Evolutionary conservation across 805 yeast species (phyloP), one percentile per base, ranked within the genome.

Genomic region (Lachancea mirantina): DNA sequence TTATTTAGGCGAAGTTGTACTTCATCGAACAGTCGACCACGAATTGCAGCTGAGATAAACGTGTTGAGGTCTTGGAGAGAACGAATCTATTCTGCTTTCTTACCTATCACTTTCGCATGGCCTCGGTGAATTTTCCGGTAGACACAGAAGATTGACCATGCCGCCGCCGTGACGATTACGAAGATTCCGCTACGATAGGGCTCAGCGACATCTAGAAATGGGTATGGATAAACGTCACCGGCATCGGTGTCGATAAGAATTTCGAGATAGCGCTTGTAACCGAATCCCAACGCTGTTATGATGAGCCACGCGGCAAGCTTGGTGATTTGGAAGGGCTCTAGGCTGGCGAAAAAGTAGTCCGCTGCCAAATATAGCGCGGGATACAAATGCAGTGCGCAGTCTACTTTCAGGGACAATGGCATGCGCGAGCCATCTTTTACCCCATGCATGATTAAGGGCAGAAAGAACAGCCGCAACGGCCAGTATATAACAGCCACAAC

Each of bases 401-500:
- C 89, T 5, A 74, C 60, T 2, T 41, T 19, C 10, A 76, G 14
- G 2, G 81, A 76, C 17, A 78, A 61, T 5, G 55, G 46, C 25
- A 52, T 42, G 5, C 42, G 58, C 4, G 36, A 40, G 10, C 52
- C 43, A 19, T 35, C 40, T 14, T 22, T 45, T 23, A 38, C 49
- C 6, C 47, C 54, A 17, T 61, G 59, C 31, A 70, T 56, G 23
- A 81, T 76, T 34, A 76, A 49, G 14, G 62, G 59, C 21, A 68
- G 48, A 31, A 68, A 67, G 46, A 75, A 71, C 11, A 79, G 36
- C 41, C 76, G 61, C 42, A 81, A 63, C 0, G 78, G 74, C 89
- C 92, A 82, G 52, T 82, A 82, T 10, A 81, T 72, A 2, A 59
- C 20, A 0, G 83, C 65, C 11, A 82, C 85, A 14, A 80, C 63